Evolutionary conservation across 257 asterid genomes (phyloP), one percentile per base, ranked within the genome.

Genomic region (Primulina huaijiensis): DNA sequence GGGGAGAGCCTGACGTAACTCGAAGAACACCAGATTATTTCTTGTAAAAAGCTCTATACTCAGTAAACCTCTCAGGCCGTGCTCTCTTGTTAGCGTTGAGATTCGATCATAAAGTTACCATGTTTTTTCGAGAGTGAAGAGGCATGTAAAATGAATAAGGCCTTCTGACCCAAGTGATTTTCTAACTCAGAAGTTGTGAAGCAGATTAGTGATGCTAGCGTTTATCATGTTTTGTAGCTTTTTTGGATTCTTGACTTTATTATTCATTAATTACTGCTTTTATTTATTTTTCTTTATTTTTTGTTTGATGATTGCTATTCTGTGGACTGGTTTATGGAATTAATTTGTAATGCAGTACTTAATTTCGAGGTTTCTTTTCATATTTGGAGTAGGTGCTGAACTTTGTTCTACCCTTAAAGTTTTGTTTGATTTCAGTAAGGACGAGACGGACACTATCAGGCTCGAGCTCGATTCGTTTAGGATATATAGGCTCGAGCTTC

Each of bases 1-100:
- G 95, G 78, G 95, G 95, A 31, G 95, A 87, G 69, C 95, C 95
- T 3, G 95, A 87, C 59, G 90, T 87, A 11, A 85, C 95, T 37
- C 82, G 95, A 25, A 85, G 95, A 74, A 87, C 95, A 3, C 95
- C 94, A 1, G 95, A 87, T 70, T 87, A 87, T 82, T 87, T 87
- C 87, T 72, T 87, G 77, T 87, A 79, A 79, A 76, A 71, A 77
- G 31, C 75, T 57, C 61, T 19, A 64, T 34, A 73, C 74, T 69
- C 46, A 58, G 65, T 23, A 34, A 58, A 58, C 66, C 29, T 59
- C 23, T 23, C 60, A 69, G 19, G 1, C 1, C n/a, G 17, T 58
- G 56, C 65, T 65, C 30, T 62, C 57, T 59, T 65, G 64, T 71
- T 61, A 46, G 38, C 59, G 64, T 46, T 53, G 75, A 35, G 63